A percentile compares a stretch with the other conserved stretches of the same genome.
These are phyloP conservation scores for Przewalskia tangutica DNA, from an alignment of 257 asterid species.

Conservation along the genomic window DNA sequence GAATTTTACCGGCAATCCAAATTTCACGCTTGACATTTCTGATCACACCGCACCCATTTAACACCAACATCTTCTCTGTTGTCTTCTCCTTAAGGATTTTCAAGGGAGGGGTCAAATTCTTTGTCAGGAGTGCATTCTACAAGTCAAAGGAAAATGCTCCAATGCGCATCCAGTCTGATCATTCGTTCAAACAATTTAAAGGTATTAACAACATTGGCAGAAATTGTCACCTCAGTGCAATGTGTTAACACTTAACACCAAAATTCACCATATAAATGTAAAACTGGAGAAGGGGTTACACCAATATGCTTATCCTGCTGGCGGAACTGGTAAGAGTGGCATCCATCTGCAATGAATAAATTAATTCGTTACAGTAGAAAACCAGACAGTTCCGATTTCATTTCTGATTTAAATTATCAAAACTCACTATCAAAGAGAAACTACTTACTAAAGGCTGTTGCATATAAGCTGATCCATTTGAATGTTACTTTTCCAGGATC, in stretches of 20 bases:
- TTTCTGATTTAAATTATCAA: not conserved
- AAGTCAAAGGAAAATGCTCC: constrained; percentile 80
- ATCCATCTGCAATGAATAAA: constrained; percentile 63
- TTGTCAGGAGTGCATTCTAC: constrained; percentile 54
- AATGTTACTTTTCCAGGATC: constrained; percentile 58
- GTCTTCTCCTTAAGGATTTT: constrained; percentile 32
- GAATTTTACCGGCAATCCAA: constrained; percentile 86
- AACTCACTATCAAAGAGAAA: constrained; percentile 9
- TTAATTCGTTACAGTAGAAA: constrained; percentile 1
- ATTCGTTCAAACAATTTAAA: constrained; percentile 6
- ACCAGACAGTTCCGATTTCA: not conserved
- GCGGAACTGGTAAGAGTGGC: constrained; percentile 70
- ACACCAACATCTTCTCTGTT: constrained; percentile 32
- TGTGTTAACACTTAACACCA: not conserved
- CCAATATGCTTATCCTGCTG: constrained; percentile 94
- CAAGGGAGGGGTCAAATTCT: constrained; percentile 33
- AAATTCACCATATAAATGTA: not conserved
- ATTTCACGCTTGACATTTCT: constrained; percentile 65
- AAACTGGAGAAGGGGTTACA: constrained; percentile 16
- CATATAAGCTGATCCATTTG: constrained; percentile 78
- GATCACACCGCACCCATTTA: constrained; percentile 46
- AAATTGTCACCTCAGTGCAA: not conserved
- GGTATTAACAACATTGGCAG: constrained; percentile 6
- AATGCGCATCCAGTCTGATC: constrained; percentile 83
- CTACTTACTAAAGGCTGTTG: constrained; percentile 66